Conservation (phyloP, 352 stramenopile species). For the Pythium periplocum region DNA sequence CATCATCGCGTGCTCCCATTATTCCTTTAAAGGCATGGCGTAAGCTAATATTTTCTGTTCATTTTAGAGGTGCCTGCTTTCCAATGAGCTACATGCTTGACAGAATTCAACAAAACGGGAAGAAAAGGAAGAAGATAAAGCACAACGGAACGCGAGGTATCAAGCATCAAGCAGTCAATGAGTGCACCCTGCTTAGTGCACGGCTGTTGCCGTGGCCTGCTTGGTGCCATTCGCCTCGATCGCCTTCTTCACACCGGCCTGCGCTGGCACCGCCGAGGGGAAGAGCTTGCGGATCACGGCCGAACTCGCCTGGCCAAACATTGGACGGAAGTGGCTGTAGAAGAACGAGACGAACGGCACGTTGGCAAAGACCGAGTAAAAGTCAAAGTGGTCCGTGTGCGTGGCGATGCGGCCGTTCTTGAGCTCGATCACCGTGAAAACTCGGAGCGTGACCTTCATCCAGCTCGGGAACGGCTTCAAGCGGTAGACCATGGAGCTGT, state of each 20-base stretch:
- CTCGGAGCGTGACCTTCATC: slow-evolving; percentile 64
- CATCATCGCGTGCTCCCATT: too few species aligned
- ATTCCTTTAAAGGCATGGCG: too few species aligned
- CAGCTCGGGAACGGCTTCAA: slow-evolving; percentile 71
- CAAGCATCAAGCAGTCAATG: too few species aligned
- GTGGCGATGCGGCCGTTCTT: slow-evolving; percentile 72
- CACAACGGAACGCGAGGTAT: too few species aligned
- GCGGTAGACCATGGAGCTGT: slow-evolving; percentile 70
- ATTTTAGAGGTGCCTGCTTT: too few species aligned
- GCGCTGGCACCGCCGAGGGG: slow-evolving; percentile 11
- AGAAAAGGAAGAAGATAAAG: too few species aligned
- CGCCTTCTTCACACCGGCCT: slow-evolving; percentile 6
- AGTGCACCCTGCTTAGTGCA: neutral
- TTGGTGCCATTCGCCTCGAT: slow-evolving; percentile 9
- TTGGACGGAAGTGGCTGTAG: slow-evolving; percentile 72
- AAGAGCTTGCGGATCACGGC: slow-evolving; percentile 68
- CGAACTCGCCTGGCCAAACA: slow-evolving; percentile 64
- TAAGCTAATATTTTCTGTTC: too few species aligned
- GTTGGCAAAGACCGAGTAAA: slow-evolving; percentile 77
- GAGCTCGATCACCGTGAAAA: slow-evolving; percentile 82
- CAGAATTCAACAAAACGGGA: too few species aligned
- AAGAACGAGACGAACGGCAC: slow-evolving; percentile 74
- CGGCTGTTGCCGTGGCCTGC: slow-evolving; percentile 8
- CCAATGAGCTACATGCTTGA: too few species aligned
- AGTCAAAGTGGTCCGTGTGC: slow-evolving; percentile 83